These are phyloP conservation scores for Sistotremastrum niveocremeum DNA, from an alignment of 768 basidiomycete species.

Conservation along the genomic window DNA sequence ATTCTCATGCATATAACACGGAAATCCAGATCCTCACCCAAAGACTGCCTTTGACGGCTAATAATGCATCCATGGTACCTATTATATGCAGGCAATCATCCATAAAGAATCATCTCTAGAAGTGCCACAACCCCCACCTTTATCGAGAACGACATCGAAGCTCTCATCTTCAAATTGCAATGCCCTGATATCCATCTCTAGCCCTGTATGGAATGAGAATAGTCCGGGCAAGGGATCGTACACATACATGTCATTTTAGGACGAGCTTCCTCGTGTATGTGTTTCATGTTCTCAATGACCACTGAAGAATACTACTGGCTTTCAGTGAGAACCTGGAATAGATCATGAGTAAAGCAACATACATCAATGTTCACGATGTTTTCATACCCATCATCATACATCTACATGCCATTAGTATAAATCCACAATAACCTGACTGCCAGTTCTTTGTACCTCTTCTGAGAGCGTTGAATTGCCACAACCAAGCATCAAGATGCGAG, in stretches of 20 bases:
- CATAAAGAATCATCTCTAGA: neutral
- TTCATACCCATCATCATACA: conserved; percentile 80
- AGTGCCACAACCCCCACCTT: conserved; percentile 30
- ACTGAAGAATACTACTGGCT: conserved; percentile 52
- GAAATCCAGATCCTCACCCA: conserved; percentile 40
- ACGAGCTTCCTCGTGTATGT: conserved; percentile 31
- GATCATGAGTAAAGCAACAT: conserved; percentile 11
- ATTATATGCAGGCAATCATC: neutral
- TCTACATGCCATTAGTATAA: conserved; percentile 28
- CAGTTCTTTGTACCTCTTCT: conserved; percentile 41
- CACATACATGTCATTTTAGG: conserved; percentile 61
- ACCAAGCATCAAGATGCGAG: conserved; percentile 65
- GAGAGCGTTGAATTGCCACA: conserved; percentile 77
- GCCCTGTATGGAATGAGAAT: conserved; percentile 33
- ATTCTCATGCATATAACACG: neutral
- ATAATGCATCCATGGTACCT: conserved; percentile 86
- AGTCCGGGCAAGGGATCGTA: neutral
- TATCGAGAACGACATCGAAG: conserved; percentile 78
- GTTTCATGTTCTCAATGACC: conserved; percentile 61
- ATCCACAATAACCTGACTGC: neutral
- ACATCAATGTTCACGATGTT: conserved; percentile 74
- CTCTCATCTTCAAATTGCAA: conserved; percentile 43
- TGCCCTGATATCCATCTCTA: conserved; percentile 70
- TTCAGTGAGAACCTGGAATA: neutral
- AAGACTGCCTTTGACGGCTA: conserved; percentile 69